Conservation (phyloP, 2,329 filamentous ascomycete genomes). For the Trichothecium roseum region DNA sequence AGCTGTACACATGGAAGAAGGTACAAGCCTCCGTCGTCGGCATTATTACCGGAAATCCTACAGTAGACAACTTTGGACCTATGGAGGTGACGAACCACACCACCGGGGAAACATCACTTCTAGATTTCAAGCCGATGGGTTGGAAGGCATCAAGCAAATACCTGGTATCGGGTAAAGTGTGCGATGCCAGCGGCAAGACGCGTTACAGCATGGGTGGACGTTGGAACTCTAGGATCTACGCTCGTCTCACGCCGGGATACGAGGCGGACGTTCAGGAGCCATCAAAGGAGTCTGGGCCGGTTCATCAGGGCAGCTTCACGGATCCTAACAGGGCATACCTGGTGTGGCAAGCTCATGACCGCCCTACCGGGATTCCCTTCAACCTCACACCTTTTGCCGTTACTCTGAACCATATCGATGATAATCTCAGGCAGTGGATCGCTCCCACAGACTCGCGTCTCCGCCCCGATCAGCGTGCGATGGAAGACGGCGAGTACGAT, state of each 20-base stretch:
- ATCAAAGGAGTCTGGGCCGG: conserved; percentile 23
- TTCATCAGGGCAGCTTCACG: conserved; percentile 41
- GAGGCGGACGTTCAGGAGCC: conserved; percentile 61
- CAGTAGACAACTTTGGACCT: conserved; percentile 92
- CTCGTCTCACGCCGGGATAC: conserved; percentile 82
- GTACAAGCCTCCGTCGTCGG: conserved; percentile 95
- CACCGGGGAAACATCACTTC: conserved; percentile 77
- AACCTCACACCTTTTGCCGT: conserved; percentile 95
- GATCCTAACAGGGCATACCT: conserved; percentile 72
- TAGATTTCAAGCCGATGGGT: conserved; percentile 91
- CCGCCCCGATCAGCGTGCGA: conserved; percentile 87
- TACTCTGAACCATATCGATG: conserved; percentile 84
- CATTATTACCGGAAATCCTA: conserved; percentile 93
- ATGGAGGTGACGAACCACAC: conserved; percentile 99
- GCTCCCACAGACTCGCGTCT: conserved; percentile 92
- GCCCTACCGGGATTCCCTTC: conserved; percentile 82
- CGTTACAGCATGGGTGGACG: conserved; percentile 84
- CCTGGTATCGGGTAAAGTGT: conserved; percentile 76
- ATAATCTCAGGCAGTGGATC: conserved; percentile 65
- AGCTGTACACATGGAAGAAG: conserved; percentile 98
- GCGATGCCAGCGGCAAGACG: conserved; percentile 68
- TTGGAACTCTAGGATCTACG: conserved; percentile 97
- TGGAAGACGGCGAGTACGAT: conserved; percentile 98
- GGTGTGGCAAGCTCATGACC: conserved; percentile 81
- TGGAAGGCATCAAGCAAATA: conserved; percentile 94